Base-by-base conservation (phyloP, 2,329 filamentous ascomycete species). In the Leptographium flavum region DNA sequence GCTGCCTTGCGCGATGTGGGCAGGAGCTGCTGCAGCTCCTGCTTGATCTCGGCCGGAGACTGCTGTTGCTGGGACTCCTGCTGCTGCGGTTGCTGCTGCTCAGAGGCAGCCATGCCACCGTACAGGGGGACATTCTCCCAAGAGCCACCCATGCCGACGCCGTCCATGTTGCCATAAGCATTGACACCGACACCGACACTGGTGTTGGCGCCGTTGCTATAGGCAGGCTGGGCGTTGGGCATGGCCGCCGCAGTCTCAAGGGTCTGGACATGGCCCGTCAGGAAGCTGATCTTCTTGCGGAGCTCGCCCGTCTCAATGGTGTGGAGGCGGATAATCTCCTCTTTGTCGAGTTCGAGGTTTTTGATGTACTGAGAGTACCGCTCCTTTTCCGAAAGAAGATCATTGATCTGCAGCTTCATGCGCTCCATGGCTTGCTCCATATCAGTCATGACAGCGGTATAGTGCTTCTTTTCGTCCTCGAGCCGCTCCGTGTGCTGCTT, bases 401-500 rank as follows among this genome's bases (percentile, higher is more conserved):
- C 76, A 59, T 86, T 74, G 62, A 85, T 68, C 58, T 82, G 78
- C 39, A 79, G 61, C 55, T 81, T 79, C 56, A 88, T 70, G 47
- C 76, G 72, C 44, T 69, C 68, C 52, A 94, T 68, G 54, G 86
- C 80, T 47, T 92, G 83, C 59, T 95, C 85, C 58, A 95, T 72
- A 45, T 81, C 74, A 53, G 68, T 75, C 59, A 95, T 84, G 59
- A 84, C 68, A 55, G 76, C 74, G 46, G 81, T 84, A 68, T 79
- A 93, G 48, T 84, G 77, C 71, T 95, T 95, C 74, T 96, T 95
- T 69, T 96, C 90, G 62, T 92, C 83, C 63, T 96, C 92, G 39
- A 96, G 77, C 56, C 92, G 81, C 67, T 96, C 92, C 30, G 92
- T 96, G 67, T 96, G 90, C 66, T 87, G 83, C 76, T 96, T 96